These are phyloP conservation scores for Pseudozyma tsukubaensis DNA, from an alignment of 1,284 basidiomycete species.

Conservation along the genomic window DNA sequence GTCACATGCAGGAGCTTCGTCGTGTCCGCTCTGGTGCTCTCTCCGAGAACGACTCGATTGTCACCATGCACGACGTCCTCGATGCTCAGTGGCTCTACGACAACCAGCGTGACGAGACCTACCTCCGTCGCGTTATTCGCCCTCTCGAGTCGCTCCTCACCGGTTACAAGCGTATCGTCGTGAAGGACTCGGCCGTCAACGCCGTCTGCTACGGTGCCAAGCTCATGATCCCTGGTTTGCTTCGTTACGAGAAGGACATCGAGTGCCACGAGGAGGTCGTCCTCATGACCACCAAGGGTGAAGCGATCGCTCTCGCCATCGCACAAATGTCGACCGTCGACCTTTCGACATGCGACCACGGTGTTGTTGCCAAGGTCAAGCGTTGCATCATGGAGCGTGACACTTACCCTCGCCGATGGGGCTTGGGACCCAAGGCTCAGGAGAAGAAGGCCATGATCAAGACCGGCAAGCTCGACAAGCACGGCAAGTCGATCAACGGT, in stretches of 20 bases:
- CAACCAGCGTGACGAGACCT: slow-evolving; percentile 97
- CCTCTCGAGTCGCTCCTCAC: slow-evolving; percentile 93
- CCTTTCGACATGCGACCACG: slow-evolving; percentile 97
- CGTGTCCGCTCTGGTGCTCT: slow-evolving; percentile 94
- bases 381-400: slow-evolving; percentile 99
- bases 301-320: slow-evolving; percentile 92
- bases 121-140: slow-evolving; percentile 92
- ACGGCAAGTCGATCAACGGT: slow-evolving; percentile 90
- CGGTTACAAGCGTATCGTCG: slow-evolving; percentile 98
- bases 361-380: slow-evolving; percentile 99
- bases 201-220: slow-evolving; percentile 99
- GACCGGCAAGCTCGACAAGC: slow-evolving; percentile 94
- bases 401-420: slow-evolving; percentile 97
- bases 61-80: slow-evolving; percentile 99
- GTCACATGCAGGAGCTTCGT: slow-evolving; percentile 99
- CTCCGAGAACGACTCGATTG: slow-evolving; percentile 97
- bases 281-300: slow-evolving; percentile 99
- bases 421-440: slow-evolving; percentile 92
- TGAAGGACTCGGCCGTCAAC: slow-evolving; percentile 99
- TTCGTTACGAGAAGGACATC: slow-evolving; percentile 97
- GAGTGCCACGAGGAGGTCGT: slow-evolving; percentile 96
- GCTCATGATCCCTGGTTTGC: slow-evolving; percentile 98
- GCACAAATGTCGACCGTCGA: slow-evolving; percentile 93
- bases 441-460: slow-evolving; percentile 88
- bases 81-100: slow-evolving; percentile 99